Evolutionary conservation across 129 eudicot species (phyloP).

Genomic region (Saposhnikovia divaricata): DNA sequence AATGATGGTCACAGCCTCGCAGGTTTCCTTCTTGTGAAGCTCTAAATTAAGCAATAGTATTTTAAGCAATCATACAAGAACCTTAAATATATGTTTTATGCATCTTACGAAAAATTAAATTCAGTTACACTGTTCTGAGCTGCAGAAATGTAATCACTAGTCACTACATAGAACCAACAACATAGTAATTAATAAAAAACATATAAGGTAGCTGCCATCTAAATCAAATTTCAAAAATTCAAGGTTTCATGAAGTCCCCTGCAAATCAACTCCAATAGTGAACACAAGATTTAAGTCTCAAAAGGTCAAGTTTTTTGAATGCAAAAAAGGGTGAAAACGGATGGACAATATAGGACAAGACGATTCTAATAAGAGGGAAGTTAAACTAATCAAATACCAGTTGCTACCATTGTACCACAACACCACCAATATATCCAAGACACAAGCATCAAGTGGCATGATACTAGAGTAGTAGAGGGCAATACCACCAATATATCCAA

Average conservation of each 20-base stretch:
- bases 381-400: neutral
- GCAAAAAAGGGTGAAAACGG: neutral
- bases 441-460: neutral
- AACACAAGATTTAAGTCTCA: neutral
- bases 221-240: neutral
- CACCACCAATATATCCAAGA: neutral
- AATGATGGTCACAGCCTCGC: conserved; percentile 33
- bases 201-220: neutral
- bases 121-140: neutral
- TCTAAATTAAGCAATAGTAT: neutral
- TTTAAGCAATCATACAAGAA: neutral
- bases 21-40: conserved; percentile 34
- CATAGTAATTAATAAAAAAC: no score
- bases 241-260: neutral
- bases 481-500: no score
- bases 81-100: neutral
- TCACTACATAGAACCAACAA: neutral
- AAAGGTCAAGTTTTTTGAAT: neutral
- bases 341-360: neutral
- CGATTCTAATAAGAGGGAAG: neutral
- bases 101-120: neutral
- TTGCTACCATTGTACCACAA: neutral
- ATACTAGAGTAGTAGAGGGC: no score
- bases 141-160: neutral
- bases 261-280: neutral